These are phyloP conservation scores for Suillus subaureus DNA, from an alignment of 768 basidiomycete species.

Conservation along the genomic window DNA sequence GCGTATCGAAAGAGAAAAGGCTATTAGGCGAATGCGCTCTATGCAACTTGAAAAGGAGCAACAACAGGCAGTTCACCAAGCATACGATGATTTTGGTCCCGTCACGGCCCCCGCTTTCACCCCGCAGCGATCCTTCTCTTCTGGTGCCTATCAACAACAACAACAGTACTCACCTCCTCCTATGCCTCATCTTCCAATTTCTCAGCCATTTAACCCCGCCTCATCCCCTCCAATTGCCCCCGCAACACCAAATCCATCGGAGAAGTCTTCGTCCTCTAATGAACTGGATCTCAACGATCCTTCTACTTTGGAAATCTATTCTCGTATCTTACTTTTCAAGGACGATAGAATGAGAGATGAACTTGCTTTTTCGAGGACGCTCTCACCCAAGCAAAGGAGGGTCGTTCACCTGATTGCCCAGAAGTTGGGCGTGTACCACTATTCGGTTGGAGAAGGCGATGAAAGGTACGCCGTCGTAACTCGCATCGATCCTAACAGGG, in stretches of 20 bases:
- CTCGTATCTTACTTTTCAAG: constrained; percentile 94
- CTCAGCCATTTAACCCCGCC: constrained; percentile 44
- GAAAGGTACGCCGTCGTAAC: constrained; percentile 94
- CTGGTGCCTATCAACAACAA: constrained; percentile 59
- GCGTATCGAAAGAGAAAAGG: constrained; percentile 97
- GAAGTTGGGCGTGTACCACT: constrained; percentile 94
- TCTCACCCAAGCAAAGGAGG: constrained; percentile 83
- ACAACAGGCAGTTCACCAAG: constrained; percentile 43
- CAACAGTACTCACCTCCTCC: constrained; percentile 70
- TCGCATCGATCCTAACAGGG: constrained; percentile 82
- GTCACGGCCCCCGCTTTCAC: constrained; percentile 57
- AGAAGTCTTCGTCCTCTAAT: constrained; percentile 58
- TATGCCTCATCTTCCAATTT: constrained; percentile 40
- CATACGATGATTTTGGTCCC: constrained; percentile 78
- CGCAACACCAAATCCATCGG: constrained; percentile 62
- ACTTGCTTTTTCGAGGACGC: constrained; percentile 90
- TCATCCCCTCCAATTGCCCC: constrained; percentile 58
- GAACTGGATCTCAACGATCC: constrained; percentile 97
- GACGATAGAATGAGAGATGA: constrained; percentile 97
- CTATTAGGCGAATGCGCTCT: constrained; percentile 94
- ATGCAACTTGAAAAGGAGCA: constrained; percentile 94
- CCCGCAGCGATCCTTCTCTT: constrained; percentile 75
- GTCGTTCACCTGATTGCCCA: constrained; percentile 96
- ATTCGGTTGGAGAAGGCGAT: constrained; percentile 90
- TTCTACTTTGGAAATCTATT: constrained; percentile 95